phyloP scores from a whole-genome alignment of 2,329 filamentous ascomycete species.

The Xylaria sp. region DNA sequence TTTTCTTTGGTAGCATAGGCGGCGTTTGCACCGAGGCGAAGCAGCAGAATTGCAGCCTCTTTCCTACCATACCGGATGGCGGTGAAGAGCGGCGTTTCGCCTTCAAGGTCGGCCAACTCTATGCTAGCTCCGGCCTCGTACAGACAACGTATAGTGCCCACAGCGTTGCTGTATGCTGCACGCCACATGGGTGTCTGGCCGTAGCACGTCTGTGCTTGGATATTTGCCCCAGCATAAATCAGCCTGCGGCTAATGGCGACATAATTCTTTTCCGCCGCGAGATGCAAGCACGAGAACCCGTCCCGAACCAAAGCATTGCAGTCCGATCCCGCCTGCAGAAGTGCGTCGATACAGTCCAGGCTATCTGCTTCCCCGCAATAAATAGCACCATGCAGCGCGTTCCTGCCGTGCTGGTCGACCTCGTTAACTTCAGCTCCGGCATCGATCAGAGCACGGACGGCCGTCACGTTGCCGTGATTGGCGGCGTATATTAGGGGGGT shows the following conservation, averaged over 20 bases:
- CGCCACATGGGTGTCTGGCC: neutral
- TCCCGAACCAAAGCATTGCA: neutral
- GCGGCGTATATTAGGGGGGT: constrained; percentile 2
- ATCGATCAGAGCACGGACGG: neutral
- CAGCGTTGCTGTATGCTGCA: neutral
- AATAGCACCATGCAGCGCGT: neutral
- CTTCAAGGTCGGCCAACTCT: neutral
- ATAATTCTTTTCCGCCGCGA: neutral
- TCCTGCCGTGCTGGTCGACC: neutral
- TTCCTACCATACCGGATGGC: neutral
- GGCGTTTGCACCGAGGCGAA: constrained; percentile 2
- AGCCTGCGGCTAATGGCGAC: neutral
- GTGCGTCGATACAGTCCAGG: neutral
- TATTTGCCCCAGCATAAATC: neutral
- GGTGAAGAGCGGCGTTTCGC: neutral
- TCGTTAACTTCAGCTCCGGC: constrained; percentile 1
- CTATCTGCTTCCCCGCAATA: neutral
- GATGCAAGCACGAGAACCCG: neutral
- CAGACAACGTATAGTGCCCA: neutral
- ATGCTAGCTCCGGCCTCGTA: constrained; percentile 1
- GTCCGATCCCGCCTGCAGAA: neutral
- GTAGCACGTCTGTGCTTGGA: neutral
- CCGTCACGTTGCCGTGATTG: neutral
- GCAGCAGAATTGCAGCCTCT: neutral
- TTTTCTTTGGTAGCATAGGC: neutral